Evolutionary conservation across 345 rosid species (phyloP).

Genomic region (Arabidopsis arenosa): DNA sequence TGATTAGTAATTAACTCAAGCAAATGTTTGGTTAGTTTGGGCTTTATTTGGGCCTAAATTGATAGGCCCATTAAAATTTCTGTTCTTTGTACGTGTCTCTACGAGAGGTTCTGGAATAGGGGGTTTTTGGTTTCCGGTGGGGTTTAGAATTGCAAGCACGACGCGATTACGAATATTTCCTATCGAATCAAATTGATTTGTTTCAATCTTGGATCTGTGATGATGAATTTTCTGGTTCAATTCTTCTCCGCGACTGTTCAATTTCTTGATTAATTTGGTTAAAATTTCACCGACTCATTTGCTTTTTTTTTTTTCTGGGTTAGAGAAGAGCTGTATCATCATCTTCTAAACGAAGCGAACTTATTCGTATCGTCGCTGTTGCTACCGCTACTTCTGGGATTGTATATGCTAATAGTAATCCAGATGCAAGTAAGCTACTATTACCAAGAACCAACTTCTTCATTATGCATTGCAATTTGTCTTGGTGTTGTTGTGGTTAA

Average conservation of each 20-base stretch:
- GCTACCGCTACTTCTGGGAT: slow-evolving; percentile 59
- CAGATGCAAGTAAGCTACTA: slow-evolving; percentile 47
- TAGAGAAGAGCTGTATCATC: slow-evolving; percentile 50
- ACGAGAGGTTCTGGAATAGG: slow-evolving; percentile 19
- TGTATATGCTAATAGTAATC: slow-evolving; percentile 32
- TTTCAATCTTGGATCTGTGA: slow-evolving; percentile 18
- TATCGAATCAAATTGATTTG: background rate
- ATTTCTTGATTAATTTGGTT: background rate
- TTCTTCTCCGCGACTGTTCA: background rate
- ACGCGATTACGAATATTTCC: background rate
- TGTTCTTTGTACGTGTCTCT: background rate
- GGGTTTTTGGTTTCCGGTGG: slow-evolving; percentile 2
- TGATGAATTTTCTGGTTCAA: slow-evolving; percentile 46
- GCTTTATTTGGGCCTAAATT: background rate
- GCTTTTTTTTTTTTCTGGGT: slow-evolving; percentile 8
- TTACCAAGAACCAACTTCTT: too few species aligned
- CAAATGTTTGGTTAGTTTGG: background rate
- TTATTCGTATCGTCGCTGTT: slow-evolving; percentile 49
- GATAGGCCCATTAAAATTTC: background rate
- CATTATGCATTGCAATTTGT: background rate
- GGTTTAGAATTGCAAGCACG: background rate
- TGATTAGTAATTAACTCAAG: background rate
- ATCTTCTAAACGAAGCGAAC: slow-evolving; percentile 38
- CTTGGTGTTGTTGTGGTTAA: background rate
- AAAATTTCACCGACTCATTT: background rate